phyloP scores from a whole-genome alignment of 805 yeast species.

The Starmerella geochares region DNA sequence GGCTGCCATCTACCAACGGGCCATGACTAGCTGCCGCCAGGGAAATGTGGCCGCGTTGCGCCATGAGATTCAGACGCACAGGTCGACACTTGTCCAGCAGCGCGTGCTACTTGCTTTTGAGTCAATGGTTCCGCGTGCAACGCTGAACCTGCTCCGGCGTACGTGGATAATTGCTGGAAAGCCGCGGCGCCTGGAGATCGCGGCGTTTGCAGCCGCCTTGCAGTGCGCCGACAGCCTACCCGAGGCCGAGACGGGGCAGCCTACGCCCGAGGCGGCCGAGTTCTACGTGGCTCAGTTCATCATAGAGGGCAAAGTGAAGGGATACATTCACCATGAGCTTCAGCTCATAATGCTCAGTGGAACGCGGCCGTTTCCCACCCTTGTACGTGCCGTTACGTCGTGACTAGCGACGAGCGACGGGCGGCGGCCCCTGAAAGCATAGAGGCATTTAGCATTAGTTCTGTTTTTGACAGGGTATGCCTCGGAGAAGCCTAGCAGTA shows the following conservation, averaged over 20 bases:
- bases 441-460: no score
- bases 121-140: constrained; percentile 8
- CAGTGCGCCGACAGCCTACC: constrained; percentile 2
- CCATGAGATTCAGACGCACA: constrained; percentile 2
- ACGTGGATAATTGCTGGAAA: constrained; percentile 17
- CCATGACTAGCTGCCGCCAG: constrained; percentile 11
- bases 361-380: constrained; percentile 22
- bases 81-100: constrained; percentile 12
- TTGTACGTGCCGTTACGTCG: no score
- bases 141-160: constrained; percentile 18
- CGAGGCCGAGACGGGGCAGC: background rate
- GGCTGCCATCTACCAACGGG: constrained; percentile 11
- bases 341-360: constrained; percentile 22
- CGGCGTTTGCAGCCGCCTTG: constrained; percentile 12
- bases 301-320: constrained; percentile 22
- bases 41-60: constrained; percentile 16
- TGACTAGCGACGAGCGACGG: no score
- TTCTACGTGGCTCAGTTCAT: constrained; percentile 21
- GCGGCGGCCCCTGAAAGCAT: no score
- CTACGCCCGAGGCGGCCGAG: constrained; percentile 16
- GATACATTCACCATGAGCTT: constrained; percentile 22
- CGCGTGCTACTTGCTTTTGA: constrained; percentile 21
- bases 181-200: constrained; percentile 18
- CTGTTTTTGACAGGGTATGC: no score
- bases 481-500: no score